Percentiles rank a stretch among this genome's conserved stretches.
Conservation (phyloP, 495 filamentous ascomycete species). For the Parathielavia hyrcaniae region DNA sequence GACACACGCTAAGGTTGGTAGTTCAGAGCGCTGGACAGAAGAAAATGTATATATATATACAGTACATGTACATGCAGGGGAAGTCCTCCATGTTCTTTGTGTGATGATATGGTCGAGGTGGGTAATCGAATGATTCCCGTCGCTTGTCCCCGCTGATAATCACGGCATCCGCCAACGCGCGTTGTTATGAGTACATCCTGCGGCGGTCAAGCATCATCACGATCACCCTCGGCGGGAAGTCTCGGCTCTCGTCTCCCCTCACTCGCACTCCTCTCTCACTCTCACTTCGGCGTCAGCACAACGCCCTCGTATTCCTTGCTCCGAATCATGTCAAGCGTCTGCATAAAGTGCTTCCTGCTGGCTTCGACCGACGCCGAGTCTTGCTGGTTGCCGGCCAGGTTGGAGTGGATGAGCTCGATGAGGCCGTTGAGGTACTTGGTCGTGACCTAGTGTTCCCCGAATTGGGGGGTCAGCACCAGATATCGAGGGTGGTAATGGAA, state of each 20-base stretch:
- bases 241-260: neutral
- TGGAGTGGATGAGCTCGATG: constrained; percentile 96
- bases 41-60: constrained; percentile 20
- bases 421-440: constrained; percentile 97
- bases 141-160: neutral
- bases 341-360: constrained; percentile 85
- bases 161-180: too few relatives aligned
- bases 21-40: neutral
- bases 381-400: constrained; percentile 72
- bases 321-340: constrained; percentile 87
- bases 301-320: constrained; percentile 90
- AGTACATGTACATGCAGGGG: constrained; percentile 18
- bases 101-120: neutral
- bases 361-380: constrained; percentile 74
- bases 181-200: too few relatives aligned
- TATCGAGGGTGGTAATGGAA: too few relatives aligned
- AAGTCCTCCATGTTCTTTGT: neutral
- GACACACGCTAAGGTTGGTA: too few relatives aligned
- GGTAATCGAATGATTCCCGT: neutral
- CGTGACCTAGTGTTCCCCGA: constrained; percentile 57
- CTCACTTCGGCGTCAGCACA: constrained; percentile 63
- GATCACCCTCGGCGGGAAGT: neutral
- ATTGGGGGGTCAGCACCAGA: neutral
- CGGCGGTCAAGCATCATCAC: neutral
- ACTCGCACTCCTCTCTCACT: neutral